Percentiles rank a stretch among this genome's conserved stretches.
These are phyloP conservation scores for Trichoderma pleuroti DNA, from an alignment of 2,329 filamentous ascomycete genomes.

Conservation along the genomic window DNA sequence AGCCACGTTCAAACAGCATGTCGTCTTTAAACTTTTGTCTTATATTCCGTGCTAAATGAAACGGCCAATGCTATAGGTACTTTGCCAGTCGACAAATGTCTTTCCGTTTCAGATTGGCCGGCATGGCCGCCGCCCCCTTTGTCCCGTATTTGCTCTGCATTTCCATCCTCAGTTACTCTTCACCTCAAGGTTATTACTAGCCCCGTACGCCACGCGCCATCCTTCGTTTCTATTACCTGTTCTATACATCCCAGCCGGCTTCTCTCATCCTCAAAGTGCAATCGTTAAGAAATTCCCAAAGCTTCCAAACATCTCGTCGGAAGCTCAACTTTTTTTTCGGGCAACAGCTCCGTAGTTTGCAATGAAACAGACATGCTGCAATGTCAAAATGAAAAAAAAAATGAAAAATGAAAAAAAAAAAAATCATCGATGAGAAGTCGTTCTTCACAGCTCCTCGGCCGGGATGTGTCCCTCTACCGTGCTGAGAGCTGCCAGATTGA, in stretches of 20 bases:
- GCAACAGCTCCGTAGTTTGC: background rate
- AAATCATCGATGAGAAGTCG: background rate
- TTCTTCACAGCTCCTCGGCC: slow-evolving; percentile 19
- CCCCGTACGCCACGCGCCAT: slow-evolving; percentile 17
- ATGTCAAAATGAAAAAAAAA: background rate
- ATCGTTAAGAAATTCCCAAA: slow-evolving; percentile 4
- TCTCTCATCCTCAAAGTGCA: slow-evolving; percentile 1
- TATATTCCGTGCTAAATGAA: slow-evolving; percentile 5
- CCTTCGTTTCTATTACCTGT: slow-evolving; percentile 3
- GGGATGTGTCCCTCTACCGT: slow-evolving; percentile 53
- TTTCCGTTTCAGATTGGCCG: background rate
- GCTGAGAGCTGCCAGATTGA: slow-evolving; percentile 55
- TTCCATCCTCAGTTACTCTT: slow-evolving; percentile 4
- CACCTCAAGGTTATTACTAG: slow-evolving; percentile 11
- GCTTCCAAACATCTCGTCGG: background rate
- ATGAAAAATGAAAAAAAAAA: background rate
- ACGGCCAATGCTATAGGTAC: background rate
- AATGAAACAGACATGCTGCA: background rate
- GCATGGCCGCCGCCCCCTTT: background rate
- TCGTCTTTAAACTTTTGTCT: slow-evolving; percentile 9
- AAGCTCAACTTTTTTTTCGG: background rate
- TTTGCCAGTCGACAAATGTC: background rate
- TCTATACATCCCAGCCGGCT: slow-evolving; percentile 1
- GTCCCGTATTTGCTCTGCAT: background rate
- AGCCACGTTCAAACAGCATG: background rate